Evolutionary conservation across 2,329 filamentous ascomycete genomes (phyloP).

Genomic region (Hortaea werneckii): DNA sequence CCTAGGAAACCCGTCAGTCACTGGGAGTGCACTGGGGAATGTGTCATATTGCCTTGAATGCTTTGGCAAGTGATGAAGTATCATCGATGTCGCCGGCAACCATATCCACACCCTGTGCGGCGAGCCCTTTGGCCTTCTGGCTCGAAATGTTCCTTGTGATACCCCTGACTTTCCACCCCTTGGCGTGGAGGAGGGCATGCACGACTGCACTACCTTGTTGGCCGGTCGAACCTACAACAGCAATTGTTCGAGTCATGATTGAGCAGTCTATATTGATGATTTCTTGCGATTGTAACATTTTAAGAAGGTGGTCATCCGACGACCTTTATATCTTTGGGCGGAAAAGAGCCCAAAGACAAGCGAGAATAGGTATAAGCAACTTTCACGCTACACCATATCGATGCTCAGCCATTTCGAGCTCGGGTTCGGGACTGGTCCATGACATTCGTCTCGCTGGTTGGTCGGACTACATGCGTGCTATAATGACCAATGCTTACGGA

Average conservation of each 20-base stretch:
- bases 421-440: too few relatives aligned
- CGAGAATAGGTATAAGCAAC: too few relatives aligned
- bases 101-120: constrained; percentile 3
- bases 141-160: constrained; percentile 2
- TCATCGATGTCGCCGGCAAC: constrained; percentile 5
- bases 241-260: constrained; percentile 2
- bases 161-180: constrained; percentile 4
- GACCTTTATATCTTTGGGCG: too few relatives aligned
- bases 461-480: too few relatives aligned
- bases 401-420: too few relatives aligned
- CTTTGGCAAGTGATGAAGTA: constrained; percentile 1
- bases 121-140: constrained; percentile 1
- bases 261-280: too few relatives aligned
- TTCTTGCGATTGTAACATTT: too few relatives aligned
- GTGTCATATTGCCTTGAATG: not conserved
- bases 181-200: not conserved
- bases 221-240: constrained; percentile 4
- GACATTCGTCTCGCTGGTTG: too few relatives aligned
- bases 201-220: constrained; percentile 5
- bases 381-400: too few relatives aligned
- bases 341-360: too few relatives aligned
- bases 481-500: too few relatives aligned
- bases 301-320: too few relatives aligned
- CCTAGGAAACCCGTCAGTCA: not conserved
- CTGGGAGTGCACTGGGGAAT: not conserved